A percentile compares a stretch with the other conserved stretches of the same genome.
Conservation (phyloP, 2,329 filamentous ascomycete genomes). For the Polychaeton citri region DNA sequence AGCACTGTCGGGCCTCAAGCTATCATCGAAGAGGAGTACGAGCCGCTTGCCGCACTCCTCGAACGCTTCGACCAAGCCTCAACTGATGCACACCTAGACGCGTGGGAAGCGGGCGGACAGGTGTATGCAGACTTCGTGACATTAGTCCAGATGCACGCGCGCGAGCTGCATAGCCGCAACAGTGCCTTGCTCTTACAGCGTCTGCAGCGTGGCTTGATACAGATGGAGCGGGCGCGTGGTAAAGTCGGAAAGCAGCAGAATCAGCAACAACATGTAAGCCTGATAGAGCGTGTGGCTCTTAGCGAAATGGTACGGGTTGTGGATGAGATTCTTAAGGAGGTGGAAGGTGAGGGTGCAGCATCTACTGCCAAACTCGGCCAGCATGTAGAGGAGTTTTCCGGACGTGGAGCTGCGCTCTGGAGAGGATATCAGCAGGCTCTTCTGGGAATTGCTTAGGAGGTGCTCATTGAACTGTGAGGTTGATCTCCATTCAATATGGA, state of each 20-base stretch:
- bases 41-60: conserved; percentile 54
- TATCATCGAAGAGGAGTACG: conserved; percentile 71
- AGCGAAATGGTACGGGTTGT: conserved; percentile 70
- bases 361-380: background rate
- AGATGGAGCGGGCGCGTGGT: conserved; percentile 14
- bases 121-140: conserved; percentile 42
- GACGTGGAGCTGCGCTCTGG: background rate
- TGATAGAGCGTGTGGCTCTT: conserved; percentile 53
- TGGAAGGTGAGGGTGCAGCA: conserved; percentile 1
- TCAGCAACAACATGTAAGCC: conserved; percentile 24
- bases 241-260: conserved; percentile 14
- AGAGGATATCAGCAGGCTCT: background rate
- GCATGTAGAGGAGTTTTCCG: background rate
- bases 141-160: background rate
- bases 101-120: conserved; percentile 68
- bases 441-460: background rate
- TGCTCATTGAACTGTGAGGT: background rate
- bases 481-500: background rate
- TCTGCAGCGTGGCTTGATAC: conserved; percentile 9
- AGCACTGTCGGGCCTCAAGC: conserved; percentile 68
- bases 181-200: background rate
- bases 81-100: conserved; percentile 16
- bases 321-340: conserved; percentile 48
- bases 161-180: background rate
- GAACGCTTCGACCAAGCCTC: conserved; percentile 53